phyloP scores from a whole-genome alignment of 2,329 filamentous ascomycete species.

The Aureobasidium sp. region DNA sequence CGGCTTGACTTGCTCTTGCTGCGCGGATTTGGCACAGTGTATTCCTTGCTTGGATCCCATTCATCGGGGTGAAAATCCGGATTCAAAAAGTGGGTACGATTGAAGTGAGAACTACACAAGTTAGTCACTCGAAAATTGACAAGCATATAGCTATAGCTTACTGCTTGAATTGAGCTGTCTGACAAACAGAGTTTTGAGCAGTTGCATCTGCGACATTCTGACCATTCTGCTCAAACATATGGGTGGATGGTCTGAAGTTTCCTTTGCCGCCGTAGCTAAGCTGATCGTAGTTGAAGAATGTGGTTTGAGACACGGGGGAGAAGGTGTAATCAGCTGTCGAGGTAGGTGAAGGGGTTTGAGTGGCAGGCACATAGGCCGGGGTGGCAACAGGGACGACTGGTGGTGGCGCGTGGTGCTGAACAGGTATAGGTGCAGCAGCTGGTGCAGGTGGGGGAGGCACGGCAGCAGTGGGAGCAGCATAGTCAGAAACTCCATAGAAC shows the following conservation, averaged over 20 bases:
- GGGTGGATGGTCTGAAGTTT: slow-evolving; percentile 9
- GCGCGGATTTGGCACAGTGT: slow-evolving; percentile 28
- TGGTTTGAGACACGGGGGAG: slow-evolving; percentile 1
- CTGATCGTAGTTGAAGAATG: slow-evolving; percentile 29
- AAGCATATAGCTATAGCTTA: slow-evolving; percentile 22
- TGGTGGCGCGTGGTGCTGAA: slow-evolving; percentile 12
- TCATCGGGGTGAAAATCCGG: slow-evolving; percentile 47
- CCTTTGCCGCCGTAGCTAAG: slow-evolving; percentile 1
- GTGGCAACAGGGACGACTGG: not conserved
- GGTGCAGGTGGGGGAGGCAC: not conserved
- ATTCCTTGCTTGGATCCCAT: slow-evolving; percentile 44
- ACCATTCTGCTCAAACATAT: slow-evolving; percentile 25
- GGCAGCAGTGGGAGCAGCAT: not conserved
- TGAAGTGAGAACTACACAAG: slow-evolving; percentile 40
- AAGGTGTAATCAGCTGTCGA: not conserved
- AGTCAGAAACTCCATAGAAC: slow-evolving; percentile 4
- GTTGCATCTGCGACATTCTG: slow-evolving; percentile 31
- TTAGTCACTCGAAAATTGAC: not conserved
- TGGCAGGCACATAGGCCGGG: not conserved
- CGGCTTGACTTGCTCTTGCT: slow-evolving; percentile 27
- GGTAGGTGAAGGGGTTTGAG: not conserved
- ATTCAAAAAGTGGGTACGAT: slow-evolving; percentile 46
- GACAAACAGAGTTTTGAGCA: slow-evolving; percentile 31
- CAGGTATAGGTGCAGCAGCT: slow-evolving; percentile 1
- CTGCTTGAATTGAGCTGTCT: slow-evolving; percentile 45